Conservation (phyloP, 2,329 filamentous ascomycete species). For the Capronia americana region DNA sequence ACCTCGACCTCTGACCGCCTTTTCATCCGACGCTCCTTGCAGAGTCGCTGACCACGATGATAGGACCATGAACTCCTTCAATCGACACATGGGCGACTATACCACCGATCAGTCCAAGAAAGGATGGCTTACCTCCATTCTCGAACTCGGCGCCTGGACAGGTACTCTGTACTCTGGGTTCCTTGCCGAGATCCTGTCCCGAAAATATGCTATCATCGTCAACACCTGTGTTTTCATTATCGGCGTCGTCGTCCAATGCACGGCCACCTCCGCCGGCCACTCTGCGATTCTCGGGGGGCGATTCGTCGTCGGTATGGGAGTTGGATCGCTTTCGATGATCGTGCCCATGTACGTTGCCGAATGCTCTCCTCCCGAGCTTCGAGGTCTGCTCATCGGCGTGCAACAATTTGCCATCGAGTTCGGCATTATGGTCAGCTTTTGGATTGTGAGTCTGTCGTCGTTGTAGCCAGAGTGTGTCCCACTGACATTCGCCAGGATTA, state of each 20-base stretch:
- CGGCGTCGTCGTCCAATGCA: slow-evolving; percentile 55
- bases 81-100: slow-evolving; percentile 34
- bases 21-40: not conserved
- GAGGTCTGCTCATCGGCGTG: slow-evolving; percentile 50
- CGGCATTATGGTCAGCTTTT: slow-evolving; percentile 53
- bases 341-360: slow-evolving; percentile 49
- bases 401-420: slow-evolving; percentile 54
- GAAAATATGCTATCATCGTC: slow-evolving; percentile 45
- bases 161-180: slow-evolving; percentile 49
- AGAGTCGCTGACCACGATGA: slow-evolving; percentile 5
- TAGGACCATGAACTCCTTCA: slow-evolving; percentile 42
- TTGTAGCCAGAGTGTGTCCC: not conserved
- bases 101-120: slow-evolving; percentile 42
- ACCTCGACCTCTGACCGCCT: not conserved
- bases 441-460: slow-evolving; percentile 41
- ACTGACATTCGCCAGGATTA: slow-evolving; percentile 45
- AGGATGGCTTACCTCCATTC: slow-evolving; percentile 49
- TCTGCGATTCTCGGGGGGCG: slow-evolving; percentile 49
- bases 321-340: slow-evolving; percentile 51
- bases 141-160: slow-evolving; percentile 50
- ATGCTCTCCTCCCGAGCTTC: slow-evolving; percentile 49
- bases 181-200: slow-evolving; percentile 47
- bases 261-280: slow-evolving; percentile 46
- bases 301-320: slow-evolving; percentile 52
- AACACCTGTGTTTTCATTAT: slow-evolving; percentile 47